Percentiles rank a stretch among this genome's conserved stretches.
phyloP scores from a whole-genome alignment of 495 filamentous ascomycete species.

The Penicillium coffeae region DNA sequence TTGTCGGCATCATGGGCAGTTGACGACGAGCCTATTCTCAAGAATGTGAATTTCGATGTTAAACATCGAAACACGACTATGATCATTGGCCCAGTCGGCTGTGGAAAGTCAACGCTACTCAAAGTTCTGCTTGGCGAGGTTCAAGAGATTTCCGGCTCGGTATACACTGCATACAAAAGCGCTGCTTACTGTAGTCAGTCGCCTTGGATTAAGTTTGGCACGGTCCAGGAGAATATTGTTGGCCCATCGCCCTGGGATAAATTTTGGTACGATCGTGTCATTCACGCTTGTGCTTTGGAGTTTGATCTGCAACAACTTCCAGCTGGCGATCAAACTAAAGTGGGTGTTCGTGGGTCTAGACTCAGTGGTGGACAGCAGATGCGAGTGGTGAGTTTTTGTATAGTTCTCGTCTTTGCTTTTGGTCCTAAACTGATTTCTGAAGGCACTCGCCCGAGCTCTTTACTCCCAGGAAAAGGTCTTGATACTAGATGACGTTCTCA shows the following conservation, averaged over 20 bases:
- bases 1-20: slow-evolving; percentile 21
- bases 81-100: slow-evolving; percentile 52
- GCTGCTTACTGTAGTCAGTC: slow-evolving; percentile 72
- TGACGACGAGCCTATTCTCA: slow-evolving; percentile 14
- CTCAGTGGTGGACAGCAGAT: slow-evolving; percentile 66
- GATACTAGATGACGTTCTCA: slow-evolving; percentile 51
- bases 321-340: slow-evolving; percentile 57
- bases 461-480: slow-evolving; percentile 50
- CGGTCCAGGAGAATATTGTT: slow-evolving; percentile 70
- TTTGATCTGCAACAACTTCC: slow-evolving; percentile 57
- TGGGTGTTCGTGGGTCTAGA: slow-evolving; percentile 61
- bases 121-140: slow-evolving; percentile 51
- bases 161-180: slow-evolving; percentile 23
- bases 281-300: slow-evolving; percentile 56
- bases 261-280: slow-evolving; percentile 45
- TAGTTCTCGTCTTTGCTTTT: no score
- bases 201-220: slow-evolving; percentile 79
- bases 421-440: not conserved
- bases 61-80: slow-evolving; percentile 39
- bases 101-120: slow-evolving; percentile 52
- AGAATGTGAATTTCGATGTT: slow-evolving; percentile 22
- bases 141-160: slow-evolving; percentile 15
- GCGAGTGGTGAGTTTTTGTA: slow-evolving; percentile 47
- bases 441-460: slow-evolving; percentile 49
- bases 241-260: slow-evolving; percentile 63